phyloP scores from a whole-genome alignment of 1,284 basidiomycete genomes.

The Neotropicomus parvogracilis region DNA sequence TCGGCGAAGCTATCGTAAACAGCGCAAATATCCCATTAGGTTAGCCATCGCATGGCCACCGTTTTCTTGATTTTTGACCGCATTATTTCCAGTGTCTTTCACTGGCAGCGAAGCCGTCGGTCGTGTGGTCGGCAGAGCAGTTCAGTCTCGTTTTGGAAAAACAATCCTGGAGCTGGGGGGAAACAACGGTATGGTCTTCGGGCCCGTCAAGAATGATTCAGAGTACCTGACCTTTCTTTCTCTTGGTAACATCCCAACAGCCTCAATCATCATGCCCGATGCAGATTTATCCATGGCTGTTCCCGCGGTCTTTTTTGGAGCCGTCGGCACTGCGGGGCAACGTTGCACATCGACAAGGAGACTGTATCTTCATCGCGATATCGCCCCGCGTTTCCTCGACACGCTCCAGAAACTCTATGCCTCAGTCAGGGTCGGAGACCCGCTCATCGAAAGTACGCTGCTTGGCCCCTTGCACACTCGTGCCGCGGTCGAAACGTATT shows the following conservation, averaged over 20 bases:
- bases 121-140: slow-evolving; percentile 75
- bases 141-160: slow-evolving; percentile 81
- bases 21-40: slow-evolving; percentile 74
- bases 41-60: slow-evolving; percentile 28
- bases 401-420: slow-evolving; percentile 72
- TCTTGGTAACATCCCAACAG: slow-evolving; percentile 39
- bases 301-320: slow-evolving; percentile 88
- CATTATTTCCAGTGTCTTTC: slow-evolving; percentile 66
- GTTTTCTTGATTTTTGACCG: slow-evolving; percentile 1
- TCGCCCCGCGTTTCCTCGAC: slow-evolving; percentile 74
- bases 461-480: slow-evolving; percentile 85
- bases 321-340: slow-evolving; percentile 92
- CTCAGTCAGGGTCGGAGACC: slow-evolving; percentile 74
- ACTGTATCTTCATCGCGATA: slow-evolving; percentile 80
- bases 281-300: slow-evolving; percentile 88
- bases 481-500: slow-evolving; percentile 65
- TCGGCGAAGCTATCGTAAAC: slow-evolving; percentile 76
- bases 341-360: slow-evolving; percentile 92
- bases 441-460: slow-evolving; percentile 68
- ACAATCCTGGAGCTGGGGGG: slow-evolving; percentile 90
- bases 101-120: slow-evolving; percentile 91
- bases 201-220: slow-evolving; percentile 12
- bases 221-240: slow-evolving; percentile 16
- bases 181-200: slow-evolving; percentile 69
- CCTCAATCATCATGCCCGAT: slow-evolving; percentile 89